Base-by-base conservation (phyloP, 2,329 filamentous ascomycete species). In the Emericellopsis cladophorae region DNA sequence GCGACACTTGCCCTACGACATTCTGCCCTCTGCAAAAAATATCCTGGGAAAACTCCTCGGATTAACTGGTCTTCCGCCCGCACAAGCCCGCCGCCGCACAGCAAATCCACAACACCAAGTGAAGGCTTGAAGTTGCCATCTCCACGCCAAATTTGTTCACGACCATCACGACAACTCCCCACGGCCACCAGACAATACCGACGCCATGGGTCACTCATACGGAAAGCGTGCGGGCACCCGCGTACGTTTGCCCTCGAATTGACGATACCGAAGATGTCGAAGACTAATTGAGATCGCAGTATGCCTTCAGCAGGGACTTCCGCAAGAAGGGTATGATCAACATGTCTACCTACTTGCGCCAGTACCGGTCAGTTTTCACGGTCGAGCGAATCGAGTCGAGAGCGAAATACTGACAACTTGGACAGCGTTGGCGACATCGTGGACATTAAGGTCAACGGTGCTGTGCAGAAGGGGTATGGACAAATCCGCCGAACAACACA, bases 361-460 rank as follows among this genome's bases (percentile, higher is more conserved):
- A 85, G 65, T 96, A 93, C 84, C 87, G 83, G 81, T 87, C 46
- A 49, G 59, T 57, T 48, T 42, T 29, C 16, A 33, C 24, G 11
- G 29, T 31, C n/a, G 14, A 44, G 40, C 24, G 15, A 39, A 40
- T 5, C 29, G 33, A 44, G 40, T 22, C 38, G 39, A 37, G 42
- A 38, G 40, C 12, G 46, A 39, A 16, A 18, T 37, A 57, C 67
- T 78, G 60, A 81, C 61, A 51, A 21, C 39, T 45, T 52, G 44
- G 52, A 47, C 58, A 87, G 81, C 67, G 92, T 98, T 62, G 92
- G 92, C 68, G 92, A 98, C 64, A 95, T 96, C 58, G 92, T 98
- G 62, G 92, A 98, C 67, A 87, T 98, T 67, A 93, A 94, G 73
- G 85, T 84, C 64, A 96, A 98, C 76, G 92, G 89, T 83, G 92